Base-by-base conservation (phyloP, 768 basidiomycete genomes). In the Tylopilus sp. region DNA sequence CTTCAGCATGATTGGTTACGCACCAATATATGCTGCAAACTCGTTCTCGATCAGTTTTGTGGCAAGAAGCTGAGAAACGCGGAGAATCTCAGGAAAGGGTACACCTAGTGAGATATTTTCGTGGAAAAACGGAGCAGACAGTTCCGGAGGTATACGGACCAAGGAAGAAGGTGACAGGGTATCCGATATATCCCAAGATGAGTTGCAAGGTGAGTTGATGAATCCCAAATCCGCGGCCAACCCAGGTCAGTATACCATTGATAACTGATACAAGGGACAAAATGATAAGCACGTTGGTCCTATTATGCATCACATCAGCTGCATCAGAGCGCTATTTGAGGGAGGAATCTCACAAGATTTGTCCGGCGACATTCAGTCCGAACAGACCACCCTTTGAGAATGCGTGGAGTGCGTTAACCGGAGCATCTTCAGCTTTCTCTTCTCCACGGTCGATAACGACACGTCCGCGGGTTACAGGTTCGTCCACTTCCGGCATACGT, bases 31-130 rank as follows among this genome's bases (percentile, higher is more conserved):
- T 4, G 87, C 91, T 38, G 83, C 82, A 60, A 92, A 92, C 67
- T 94, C 91, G 63, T 91, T 93, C 50, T 86, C 91, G 44, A 94
- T 76, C 53, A 95, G 78, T 70, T 95, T 95, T 26, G 85, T 88
- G 17, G 87, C 91, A 55, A 95, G 82, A 17, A 94, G 77, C 58
- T 84, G 81, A 21, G 91, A 79, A 31, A 95, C 90, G 30, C 74
- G 77, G 42, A 94, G 74, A 58, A 95, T 91, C 70, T 95, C 92
- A n/a, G 61, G 55, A 33, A 82, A 82, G 1, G 91, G 91, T 6
- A 91, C 89, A 54, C 90, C 85, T 63, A 26, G 21, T 25, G 0
- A 21, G 12, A n/a, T 35, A 13, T 40, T 49, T 25, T 26, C 28
- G 26, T 56, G 40, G 59, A 52, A 43, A 41, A 11, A 39, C 40